phyloP scores from a whole-genome alignment of 2,329 filamentous ascomycete genomes.

The Amesomyces nigricolor region DNA sequence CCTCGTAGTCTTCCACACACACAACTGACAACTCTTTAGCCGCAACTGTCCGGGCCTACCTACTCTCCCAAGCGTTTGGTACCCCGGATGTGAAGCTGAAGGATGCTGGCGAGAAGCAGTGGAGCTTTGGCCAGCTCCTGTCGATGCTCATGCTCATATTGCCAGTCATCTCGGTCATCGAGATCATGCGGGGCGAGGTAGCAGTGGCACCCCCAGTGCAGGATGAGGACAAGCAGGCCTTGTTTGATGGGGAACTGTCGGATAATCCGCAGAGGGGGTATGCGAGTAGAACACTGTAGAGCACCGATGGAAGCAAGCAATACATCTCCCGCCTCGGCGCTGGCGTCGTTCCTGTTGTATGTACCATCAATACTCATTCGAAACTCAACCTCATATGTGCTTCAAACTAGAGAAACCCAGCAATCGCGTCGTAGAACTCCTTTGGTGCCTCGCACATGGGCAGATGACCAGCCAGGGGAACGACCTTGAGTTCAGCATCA shows the following conservation, averaged over 20 bases:
- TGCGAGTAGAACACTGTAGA: neutral
- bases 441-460: constrained; percentile 75
- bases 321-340: neutral
- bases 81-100: constrained; percentile 43
- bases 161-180: constrained; percentile 53
- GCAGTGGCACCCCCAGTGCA: constrained; percentile 21
- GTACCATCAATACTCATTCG: neutral
- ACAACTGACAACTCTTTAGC: constrained; percentile 4
- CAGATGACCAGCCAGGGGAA: constrained; percentile 70
- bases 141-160: constrained; percentile 54
- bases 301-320: neutral
- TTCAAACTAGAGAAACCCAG: constrained; percentile 41
- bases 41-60: constrained; percentile 50
- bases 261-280: neutral
- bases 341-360: neutral
- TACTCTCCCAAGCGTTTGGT: constrained; percentile 57
- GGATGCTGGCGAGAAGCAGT: constrained; percentile 50
- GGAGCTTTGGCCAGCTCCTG: constrained; percentile 60
- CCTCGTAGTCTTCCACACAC: neutral
- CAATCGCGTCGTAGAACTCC: constrained; percentile 60
- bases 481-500: constrained; percentile 55
- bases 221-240: constrained; percentile 18
- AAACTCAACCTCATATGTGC: neutral
- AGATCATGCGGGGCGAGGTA: constrained; percentile 40
- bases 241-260: constrained; percentile 13